Base-by-base conservation (phyloP, 2,329 filamentous ascomycete species). In the Hymenoscyphus infarciens region DNA sequence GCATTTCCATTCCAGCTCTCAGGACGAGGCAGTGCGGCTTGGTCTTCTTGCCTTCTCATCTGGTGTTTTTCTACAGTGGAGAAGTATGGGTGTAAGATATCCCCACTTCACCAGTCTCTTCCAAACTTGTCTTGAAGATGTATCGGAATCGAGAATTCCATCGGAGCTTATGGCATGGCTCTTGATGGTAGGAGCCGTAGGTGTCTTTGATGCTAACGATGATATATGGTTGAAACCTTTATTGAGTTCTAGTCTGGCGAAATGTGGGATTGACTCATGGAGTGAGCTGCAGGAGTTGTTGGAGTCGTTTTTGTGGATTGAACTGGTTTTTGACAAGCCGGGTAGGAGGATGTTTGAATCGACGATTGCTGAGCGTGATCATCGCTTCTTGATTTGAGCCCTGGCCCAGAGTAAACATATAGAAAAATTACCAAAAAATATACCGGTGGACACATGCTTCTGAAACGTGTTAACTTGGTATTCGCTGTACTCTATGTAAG, bases 401-500 rank as follows among this genome's bases (percentile, higher is more conserved):
- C 8, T 25, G 45, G 45, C 8, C 7, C 22, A 5, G 45, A 22
- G 19, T 52, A 52, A 25, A 25, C 19, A 15, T 15, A 16, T 16
- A 38, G 29, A 31, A 5, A 31, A 31, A 16, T 15, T 3, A 38
- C 35, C 5, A 15, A 13, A 16, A 38, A 38, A 38, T 16, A 38
- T 38, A 16, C 13, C 13, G 35, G 35, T 15, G 5, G 35, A 38
- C 10, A 11, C 3, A 35, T 35, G 13, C 33, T 35, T 35, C 13
- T 5, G 35, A 4, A 38, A 38, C 19, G 15, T 25, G 11, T 2
- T 25, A 25, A 5, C 4, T 57, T 42, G 35, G 22, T 33, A 57
- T 39, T n/a, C 56, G 56, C 56, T 39, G 19, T 42, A 57, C n/a
- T 59, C 38, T 31, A 59, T 33, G 8, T 27, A 29, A 59, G 57